These are phyloP conservation scores for Baeospora myosura DNA, from an alignment of 1,284 basidiomycete species.

Conservation along the genomic window DNA sequence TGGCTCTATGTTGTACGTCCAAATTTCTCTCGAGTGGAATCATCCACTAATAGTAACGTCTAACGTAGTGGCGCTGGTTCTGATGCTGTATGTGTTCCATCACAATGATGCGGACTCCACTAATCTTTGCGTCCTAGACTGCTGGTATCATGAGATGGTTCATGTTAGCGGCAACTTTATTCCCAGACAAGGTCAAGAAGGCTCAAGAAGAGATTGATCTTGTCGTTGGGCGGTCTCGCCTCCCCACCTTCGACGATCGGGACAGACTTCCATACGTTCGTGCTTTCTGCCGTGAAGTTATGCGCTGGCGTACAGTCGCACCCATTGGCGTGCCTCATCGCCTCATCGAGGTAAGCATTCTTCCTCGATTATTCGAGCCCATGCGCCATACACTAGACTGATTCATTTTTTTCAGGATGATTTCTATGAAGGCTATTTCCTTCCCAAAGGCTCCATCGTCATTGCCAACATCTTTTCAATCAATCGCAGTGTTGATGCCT, in stretches of 20 bases:
- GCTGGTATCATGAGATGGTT: background rate
- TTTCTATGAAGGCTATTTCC: constrained; percentile 9
- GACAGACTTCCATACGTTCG: background rate
- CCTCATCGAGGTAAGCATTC: background rate
- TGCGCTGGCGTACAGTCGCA: background rate
- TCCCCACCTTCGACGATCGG: background rate
- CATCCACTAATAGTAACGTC: background rate
- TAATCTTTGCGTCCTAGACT: background rate
- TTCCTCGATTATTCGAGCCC: background rate
- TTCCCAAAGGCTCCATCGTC: constrained; percentile 11
- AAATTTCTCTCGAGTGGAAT: background rate
- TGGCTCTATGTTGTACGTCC: background rate
- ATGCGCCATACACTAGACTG: background rate
- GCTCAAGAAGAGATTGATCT: background rate
- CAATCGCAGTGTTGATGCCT: constrained; percentile 2
- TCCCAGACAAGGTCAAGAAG: background rate
- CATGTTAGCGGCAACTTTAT: background rate
- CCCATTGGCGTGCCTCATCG: background rate
- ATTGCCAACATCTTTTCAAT: constrained; percentile 11
- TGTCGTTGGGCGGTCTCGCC: background rate
- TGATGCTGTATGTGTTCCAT: background rate
- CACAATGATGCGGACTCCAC: too few relatives aligned
- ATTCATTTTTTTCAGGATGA: constrained; percentile 3
- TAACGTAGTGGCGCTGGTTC: background rate
- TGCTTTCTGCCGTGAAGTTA: background rate